A percentile compares a stretch with the other conserved stretches of the same genome.
These are phyloP conservation scores for Prunus mume DNA, from an alignment of 306 rosid genomes.

Conservation along the genomic window DNA sequence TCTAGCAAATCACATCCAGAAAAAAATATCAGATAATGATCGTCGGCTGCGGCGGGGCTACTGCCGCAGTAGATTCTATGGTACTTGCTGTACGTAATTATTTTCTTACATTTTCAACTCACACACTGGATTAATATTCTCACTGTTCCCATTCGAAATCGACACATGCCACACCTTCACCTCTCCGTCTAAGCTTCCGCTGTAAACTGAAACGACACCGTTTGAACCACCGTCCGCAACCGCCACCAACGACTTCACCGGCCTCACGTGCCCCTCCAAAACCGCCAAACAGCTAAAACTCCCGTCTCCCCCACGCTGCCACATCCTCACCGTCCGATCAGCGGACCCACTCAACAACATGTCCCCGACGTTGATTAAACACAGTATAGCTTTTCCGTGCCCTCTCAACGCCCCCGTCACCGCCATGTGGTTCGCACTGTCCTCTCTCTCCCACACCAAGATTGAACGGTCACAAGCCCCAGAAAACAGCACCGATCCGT, in stretches of 20 bases:
- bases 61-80: background rate
- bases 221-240: constrained; percentile 18
- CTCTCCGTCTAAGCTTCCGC: constrained; percentile 85
- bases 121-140: background rate
- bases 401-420: constrained; percentile 88
- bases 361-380: constrained; percentile 57
- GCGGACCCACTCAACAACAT: constrained; percentile 80
- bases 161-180: constrained; percentile 75
- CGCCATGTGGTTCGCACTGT: constrained; percentile 79
- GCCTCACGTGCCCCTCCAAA: constrained; percentile 61
- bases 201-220: constrained; percentile 53
- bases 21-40: constrained; percentile 10
- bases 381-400: constrained; percentile 64
- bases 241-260: constrained; percentile 74
- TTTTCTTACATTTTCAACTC: background rate
- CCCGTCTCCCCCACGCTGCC: constrained; percentile 60
- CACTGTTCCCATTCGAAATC: background rate
- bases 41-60: background rate
- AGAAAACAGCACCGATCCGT: constrained; percentile 75
- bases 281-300: constrained; percentile 55
- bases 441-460: constrained; percentile 90
- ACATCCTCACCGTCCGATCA: constrained; percentile 85
- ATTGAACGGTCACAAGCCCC: constrained; percentile 92
- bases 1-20: background rate
- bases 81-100: background rate